Evolutionary conservation across 805 yeast genomes (phyloP), one percentile per base, ranked within the genome.

Genomic region (Sugiyamaella boreocaroliniensis): DNA sequence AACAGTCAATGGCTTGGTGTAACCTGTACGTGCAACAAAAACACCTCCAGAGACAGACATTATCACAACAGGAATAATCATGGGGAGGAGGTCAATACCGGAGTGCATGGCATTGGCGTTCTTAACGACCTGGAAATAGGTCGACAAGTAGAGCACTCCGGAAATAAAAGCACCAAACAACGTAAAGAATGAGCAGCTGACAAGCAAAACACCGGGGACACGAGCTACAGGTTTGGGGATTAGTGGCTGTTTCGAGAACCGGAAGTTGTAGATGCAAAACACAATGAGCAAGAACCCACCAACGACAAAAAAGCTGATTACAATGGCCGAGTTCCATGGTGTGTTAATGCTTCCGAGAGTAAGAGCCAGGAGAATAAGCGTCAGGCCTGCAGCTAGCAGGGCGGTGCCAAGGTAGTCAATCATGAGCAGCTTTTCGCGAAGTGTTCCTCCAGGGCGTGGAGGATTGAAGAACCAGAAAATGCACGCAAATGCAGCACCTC

Each of bases 341-440:
- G 63, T 72, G 41, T 73, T 69, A 11, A 47, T 43, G 2, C 81
- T 79, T 19, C 85, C 85, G 59, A 79, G 76, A 0, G 83, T 76
- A 34, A 81, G 61, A 0, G 74, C 85, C 50, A 76, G 65, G 73
- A 81, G 68, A 16, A 78, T 68, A 2, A 82, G 69, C 40, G 79
- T 70, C 11, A 77, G 48, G 14, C 62, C 57, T 1, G 48, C 26
- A 15, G 54, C 47, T 22, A 58, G 47, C 34, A 58, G 65, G 29
- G 76, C 56, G 43, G 79, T 71, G 0, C 88, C 88, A 15, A 69
- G 56, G 58, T 73, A 79, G 64, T 83, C 87, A 47, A 80, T 73
- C 45, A 70, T 73, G 57, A 65, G 66, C 60, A 77, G 64, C 59
- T 76, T 75, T 37, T 70, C 71, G 59, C 63, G 60, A 43, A 68